These are phyloP conservation scores for Coemansia sp. DNA, from an alignment of 192 early-diverging fungal species.

Conservation along the genomic window DNA sequence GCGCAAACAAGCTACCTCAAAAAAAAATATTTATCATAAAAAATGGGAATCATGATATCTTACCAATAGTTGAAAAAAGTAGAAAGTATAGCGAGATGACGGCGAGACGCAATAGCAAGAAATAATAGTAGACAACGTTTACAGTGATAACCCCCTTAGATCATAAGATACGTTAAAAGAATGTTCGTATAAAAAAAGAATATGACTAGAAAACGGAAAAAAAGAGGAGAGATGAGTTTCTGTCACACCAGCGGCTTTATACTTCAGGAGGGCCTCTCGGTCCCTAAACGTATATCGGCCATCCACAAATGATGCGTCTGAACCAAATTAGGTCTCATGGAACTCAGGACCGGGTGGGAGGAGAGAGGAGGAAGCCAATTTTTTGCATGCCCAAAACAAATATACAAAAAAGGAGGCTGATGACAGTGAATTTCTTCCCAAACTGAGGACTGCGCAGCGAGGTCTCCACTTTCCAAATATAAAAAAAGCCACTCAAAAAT, in stretches of 20 bases:
- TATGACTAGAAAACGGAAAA: neutral
- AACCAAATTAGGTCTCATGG: neutral
- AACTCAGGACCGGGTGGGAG: neutral
- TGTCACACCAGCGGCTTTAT: neutral
- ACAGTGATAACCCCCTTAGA: neutral
- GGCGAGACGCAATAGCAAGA: neutral
- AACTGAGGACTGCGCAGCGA: slow-evolving; percentile 4
- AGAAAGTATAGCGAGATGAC: neutral
- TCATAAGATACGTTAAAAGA: neutral
- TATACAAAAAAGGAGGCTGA: slow-evolving; percentile 10
- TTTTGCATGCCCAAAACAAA: slow-evolving; percentile 4
- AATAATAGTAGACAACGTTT: neutral
- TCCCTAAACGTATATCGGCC: neutral
- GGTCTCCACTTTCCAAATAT: neutral
- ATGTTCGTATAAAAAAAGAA: neutral
- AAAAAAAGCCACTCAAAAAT: neutral
- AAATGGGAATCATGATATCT: neutral
- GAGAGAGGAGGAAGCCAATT: neutral
- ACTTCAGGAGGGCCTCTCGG: neutral
- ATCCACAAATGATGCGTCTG: neutral
- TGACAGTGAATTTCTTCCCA: neutral
- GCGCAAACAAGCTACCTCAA: neutral
- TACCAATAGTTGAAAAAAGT: neutral
- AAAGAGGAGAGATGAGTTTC: neutral
- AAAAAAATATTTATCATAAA: neutral